A percentile compares a stretch with the other conserved stretches of the same genome.
Evolutionary conservation across 306 rosid genomes (phyloP).

Genomic region (Erythrophleum fordii): DNA sequence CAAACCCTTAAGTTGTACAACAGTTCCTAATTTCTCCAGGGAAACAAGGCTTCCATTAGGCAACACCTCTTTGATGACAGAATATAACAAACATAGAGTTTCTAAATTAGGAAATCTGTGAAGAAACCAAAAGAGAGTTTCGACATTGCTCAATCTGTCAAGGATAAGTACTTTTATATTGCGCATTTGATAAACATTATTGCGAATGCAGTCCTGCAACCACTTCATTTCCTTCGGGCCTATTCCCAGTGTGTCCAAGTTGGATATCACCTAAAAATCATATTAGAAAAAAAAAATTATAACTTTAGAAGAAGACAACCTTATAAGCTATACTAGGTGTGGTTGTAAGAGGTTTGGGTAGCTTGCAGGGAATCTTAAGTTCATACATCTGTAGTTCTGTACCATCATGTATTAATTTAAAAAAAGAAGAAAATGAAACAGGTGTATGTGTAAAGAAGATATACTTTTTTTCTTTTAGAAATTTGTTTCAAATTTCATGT

Average conservation of each 20-base stretch:
- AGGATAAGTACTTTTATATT: background rate
- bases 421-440: no score
- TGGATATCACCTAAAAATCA: constrained; percentile 15
- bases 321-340: no score
- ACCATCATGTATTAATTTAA: no score
- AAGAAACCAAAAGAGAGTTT: constrained; percentile 23
- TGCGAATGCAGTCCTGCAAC: background rate
- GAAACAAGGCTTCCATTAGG: background rate
- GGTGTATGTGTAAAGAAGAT: no score
- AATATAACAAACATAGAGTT: background rate
- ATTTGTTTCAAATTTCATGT: no score
- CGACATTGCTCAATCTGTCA: background rate
- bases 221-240: background rate
- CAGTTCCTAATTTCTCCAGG: background rate
- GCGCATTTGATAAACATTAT: background rate
- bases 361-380: no score
- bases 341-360: no score
- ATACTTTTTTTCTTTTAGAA: no score
- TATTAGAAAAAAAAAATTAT: no score
- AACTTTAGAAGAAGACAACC: no score
- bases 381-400: no score
- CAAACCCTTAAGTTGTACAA: constrained; percentile 14
- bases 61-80: background rate
- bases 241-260: background rate
- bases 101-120: constrained; percentile 33